phyloP scores from a whole-genome alignment of 2,329 filamentous ascomycete species.

The Decorospora gaudefroyi region DNA sequence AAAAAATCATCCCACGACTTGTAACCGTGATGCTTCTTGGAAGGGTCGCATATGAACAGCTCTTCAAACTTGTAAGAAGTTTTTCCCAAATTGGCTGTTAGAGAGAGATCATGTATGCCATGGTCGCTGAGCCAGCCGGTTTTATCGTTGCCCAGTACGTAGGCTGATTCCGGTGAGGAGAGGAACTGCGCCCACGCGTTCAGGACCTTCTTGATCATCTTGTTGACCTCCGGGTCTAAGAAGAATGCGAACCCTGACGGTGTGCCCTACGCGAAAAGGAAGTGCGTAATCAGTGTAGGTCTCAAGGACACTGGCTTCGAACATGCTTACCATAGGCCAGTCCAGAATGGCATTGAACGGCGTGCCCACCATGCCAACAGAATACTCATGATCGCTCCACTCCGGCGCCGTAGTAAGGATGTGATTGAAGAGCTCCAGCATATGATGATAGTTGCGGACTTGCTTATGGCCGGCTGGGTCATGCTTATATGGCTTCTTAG shows the following conservation, averaged over 20 bases:
- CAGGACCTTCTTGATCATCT: conserved; percentile 57
- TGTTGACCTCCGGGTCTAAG: conserved; percentile 44
- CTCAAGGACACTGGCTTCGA: conserved; percentile 15
- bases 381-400: conserved; percentile 49
- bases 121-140: conserved; percentile 51
- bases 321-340: conserved; percentile 59
- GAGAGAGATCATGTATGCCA: conserved; percentile 42
- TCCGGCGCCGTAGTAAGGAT: conserved; percentile 49
- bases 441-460: conserved; percentile 68
- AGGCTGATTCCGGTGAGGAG: conserved; percentile 40
- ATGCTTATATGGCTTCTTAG: conserved; percentile 61
- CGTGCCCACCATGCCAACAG: conserved; percentile 56
- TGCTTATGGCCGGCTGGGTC: conserved; percentile 67
- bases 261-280: conserved; percentile 3
- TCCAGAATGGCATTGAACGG: conserved; percentile 63
- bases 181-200: conserved; percentile 54
- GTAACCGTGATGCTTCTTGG: conserved; percentile 61
- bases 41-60: conserved; percentile 64
- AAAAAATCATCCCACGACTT: conserved; percentile 74
- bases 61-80: conserved; percentile 58
- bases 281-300: not conserved
- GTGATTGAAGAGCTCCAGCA: conserved; percentile 69
- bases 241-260: conserved; percentile 60
- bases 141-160: conserved; percentile 44
- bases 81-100: conserved; percentile 25